Evolutionary conservation across 192 early-diverging fungal species (phyloP).

Genomic region (Coemansia sp.): DNA sequence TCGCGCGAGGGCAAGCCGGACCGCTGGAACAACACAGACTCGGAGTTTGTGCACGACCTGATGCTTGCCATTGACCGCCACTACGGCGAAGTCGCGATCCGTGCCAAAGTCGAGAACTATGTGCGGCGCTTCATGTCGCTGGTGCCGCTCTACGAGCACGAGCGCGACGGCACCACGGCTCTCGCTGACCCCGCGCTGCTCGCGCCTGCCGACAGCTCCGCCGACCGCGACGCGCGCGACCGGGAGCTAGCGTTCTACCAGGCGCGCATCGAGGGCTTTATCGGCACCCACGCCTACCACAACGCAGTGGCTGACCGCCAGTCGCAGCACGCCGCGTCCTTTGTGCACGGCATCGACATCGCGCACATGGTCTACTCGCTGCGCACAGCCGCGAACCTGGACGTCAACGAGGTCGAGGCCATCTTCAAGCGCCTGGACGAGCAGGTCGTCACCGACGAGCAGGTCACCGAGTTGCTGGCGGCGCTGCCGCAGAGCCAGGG

Average conservation of each 20-base stretch:
- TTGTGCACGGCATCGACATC: constrained; percentile 67
- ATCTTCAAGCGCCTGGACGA: constrained; percentile 70
- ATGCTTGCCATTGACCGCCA: constrained; percentile 77
- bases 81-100: constrained; percentile 80
- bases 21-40: constrained; percentile 53
- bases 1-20: constrained; percentile 51
- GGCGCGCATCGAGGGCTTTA: constrained; percentile 85
- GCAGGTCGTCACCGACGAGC: constrained; percentile 65
- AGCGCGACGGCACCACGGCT: constrained; percentile 59
- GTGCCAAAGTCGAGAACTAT: constrained; percentile 85
- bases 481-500: constrained; percentile 76
- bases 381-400: constrained; percentile 53
- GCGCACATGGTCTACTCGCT: constrained; percentile 65
- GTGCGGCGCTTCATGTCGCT: constrained; percentile 80
- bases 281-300: constrained; percentile 71
- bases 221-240: constrained; percentile 64
- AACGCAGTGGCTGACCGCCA: constrained; percentile 63
- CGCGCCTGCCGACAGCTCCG: constrained; percentile 44
- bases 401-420: constrained; percentile 60
- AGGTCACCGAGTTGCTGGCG: constrained; percentile 74
- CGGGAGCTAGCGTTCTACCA: constrained; percentile 72
- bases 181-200: constrained; percentile 54
- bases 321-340: constrained; percentile 54
- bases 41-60: constrained; percentile 58
- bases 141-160: constrained; percentile 72